Evolutionary conservation across 306 rosid species (phyloP).

Genomic region (Ormosia semicastrata): DNA sequence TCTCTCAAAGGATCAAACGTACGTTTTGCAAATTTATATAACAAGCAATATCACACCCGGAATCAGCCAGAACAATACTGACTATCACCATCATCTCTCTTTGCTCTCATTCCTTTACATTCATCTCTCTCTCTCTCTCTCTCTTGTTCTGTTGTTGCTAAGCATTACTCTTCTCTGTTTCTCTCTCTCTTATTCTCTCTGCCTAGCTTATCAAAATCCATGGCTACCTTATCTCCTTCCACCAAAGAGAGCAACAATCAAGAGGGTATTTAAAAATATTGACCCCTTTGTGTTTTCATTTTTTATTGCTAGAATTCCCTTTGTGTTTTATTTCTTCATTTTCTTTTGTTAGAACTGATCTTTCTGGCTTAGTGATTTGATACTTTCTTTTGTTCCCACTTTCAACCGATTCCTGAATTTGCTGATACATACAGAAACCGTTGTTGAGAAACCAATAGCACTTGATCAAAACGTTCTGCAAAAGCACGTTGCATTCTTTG

Average conservation of each 20-base stretch:
- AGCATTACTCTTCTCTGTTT: background rate
- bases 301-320: background rate
- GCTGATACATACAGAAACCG: background rate
- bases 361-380: background rate
- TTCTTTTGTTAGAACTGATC: background rate
- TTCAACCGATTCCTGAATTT: background rate
- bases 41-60: background rate
- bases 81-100: background rate
- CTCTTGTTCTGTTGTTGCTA: background rate
- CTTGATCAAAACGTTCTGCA: constrained; percentile 52
- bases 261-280: background rate
- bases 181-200: background rate
- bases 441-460: constrained; percentile 24
- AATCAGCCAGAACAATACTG: background rate
- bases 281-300: no score
- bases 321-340: background rate
- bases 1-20: background rate
- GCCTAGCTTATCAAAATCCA: background rate
- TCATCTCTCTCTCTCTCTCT: background rate
- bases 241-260: background rate
- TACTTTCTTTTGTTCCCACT: background rate
- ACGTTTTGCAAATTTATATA: background rate
- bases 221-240: background rate
- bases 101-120: background rate
- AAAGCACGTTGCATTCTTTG: constrained; percentile 77